phyloP scores from a whole-genome alignment of 345 rosid genomes.

The Turnera subulata region DNA sequence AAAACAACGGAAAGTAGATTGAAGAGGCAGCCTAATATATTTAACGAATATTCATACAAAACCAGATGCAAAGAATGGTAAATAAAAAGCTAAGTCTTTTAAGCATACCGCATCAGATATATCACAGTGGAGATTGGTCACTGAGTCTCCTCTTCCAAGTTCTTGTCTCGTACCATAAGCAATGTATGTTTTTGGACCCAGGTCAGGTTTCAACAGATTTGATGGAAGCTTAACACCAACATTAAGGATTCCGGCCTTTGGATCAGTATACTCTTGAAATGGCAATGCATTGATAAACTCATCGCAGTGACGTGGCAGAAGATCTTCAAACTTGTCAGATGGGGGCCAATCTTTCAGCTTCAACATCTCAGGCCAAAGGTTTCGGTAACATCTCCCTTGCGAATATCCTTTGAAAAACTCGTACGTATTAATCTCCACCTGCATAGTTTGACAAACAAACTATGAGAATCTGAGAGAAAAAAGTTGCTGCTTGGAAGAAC shows the following conservation, averaged over 20 bases:
- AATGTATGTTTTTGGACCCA: slow-evolving; percentile 92
- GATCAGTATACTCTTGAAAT: slow-evolving; percentile 75
- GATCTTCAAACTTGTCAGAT: slow-evolving; percentile 74
- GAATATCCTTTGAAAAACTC: slow-evolving; percentile 75
- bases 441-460: slow-evolving; percentile 19
- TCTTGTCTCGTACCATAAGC: slow-evolving; percentile 75
- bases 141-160: slow-evolving; percentile 94
- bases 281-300: slow-evolving; percentile 81
- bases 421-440: slow-evolving; percentile 66
- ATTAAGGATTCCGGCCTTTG: slow-evolving; percentile 71
- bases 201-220: slow-evolving; percentile 60
- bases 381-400: slow-evolving; percentile 61
- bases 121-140: slow-evolving; percentile 90
- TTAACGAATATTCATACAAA: too few relatives aligned
- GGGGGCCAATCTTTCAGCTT: slow-evolving; percentile 99
- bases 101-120: slow-evolving; percentile 84
- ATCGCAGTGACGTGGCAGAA: slow-evolving; percentile 86
- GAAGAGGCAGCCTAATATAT: too few relatives aligned
- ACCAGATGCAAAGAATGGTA: too few relatives aligned
- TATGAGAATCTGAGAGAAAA: not conserved
- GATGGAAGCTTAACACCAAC: slow-evolving; percentile 72
- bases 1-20: too few relatives aligned
- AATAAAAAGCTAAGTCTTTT: not conserved
- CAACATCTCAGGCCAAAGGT: slow-evolving; percentile 93
- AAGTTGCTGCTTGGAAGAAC: too few relatives aligned